A percentile compares a stretch with the other conserved stretches of the same genome.
Evolutionary conservation across 2,329 filamentous ascomycete genomes (phyloP).

Genomic region (Sporothrix pseudoabietina): DNA sequence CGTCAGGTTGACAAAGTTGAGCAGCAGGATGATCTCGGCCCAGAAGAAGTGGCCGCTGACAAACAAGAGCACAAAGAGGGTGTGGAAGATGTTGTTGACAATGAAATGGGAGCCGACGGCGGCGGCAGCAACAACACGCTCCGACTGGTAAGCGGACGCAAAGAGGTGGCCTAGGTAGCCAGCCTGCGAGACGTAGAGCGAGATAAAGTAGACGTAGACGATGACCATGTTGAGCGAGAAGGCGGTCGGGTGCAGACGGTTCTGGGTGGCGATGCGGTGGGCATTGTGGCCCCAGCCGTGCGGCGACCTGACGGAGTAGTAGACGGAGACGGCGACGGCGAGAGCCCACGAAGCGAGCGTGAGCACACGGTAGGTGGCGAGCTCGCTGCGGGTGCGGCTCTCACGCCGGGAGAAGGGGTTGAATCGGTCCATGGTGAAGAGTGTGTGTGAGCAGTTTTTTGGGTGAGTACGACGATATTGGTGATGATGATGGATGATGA

Average conservation of each 20-base stretch:
- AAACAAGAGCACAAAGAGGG: conserved; percentile 82
- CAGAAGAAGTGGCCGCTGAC: conserved; percentile 73
- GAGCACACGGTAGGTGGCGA: conserved; percentile 75
- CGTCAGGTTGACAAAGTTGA: conserved; percentile 81
- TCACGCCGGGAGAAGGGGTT: conserved; percentile 78
- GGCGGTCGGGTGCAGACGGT: conserved; percentile 65
- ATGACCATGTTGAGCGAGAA: conserved; percentile 72
- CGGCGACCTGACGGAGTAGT: conserved; percentile 69
- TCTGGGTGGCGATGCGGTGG: conserved; percentile 74
- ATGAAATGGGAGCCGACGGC: conserved; percentile 85
- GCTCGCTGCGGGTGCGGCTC: conserved; percentile 59
- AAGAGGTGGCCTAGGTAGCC: conserved; percentile 78
- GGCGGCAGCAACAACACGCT: conserved; percentile 68
- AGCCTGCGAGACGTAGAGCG: conserved; percentile 73
- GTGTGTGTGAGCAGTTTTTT: no score
- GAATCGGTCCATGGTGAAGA: conserved; percentile 39
- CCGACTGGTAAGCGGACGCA: conserved; percentile 56
- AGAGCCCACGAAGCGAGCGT: conserved; percentile 75
- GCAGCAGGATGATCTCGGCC: conserved; percentile 72
- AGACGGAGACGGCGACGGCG: conserved; percentile 70
- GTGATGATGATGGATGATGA: not conserved
- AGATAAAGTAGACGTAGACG: conserved; percentile 74
- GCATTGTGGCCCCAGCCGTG: conserved; percentile 60
- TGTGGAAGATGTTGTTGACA: conserved; percentile 78
- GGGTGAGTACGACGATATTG: no score